Conservation (phyloP, 108 stramenopile genomes). For the Nannochloropsis gaditana region DNA sequence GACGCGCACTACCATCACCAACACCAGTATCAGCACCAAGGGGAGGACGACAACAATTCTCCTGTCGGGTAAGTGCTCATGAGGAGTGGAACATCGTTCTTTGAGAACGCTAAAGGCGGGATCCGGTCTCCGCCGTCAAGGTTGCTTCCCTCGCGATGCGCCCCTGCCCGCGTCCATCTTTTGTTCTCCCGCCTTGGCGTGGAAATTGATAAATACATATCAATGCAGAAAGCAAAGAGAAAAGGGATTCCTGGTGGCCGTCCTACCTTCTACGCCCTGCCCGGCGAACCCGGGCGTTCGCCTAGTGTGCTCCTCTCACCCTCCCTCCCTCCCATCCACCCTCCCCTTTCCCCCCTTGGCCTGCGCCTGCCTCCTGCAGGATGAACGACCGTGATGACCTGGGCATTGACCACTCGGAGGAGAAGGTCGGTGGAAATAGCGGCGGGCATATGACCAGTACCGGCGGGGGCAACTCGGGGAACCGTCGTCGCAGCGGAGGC, state of each 20-base stretch:
- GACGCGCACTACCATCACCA: background rate
- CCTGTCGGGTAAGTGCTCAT: background rate
- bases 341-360: background rate
- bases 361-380: background rate
- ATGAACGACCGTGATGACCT: background rate
- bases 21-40: background rate
- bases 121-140: too few species aligned
- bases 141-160: too few species aligned
- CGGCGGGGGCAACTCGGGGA: background rate
- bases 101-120: too few species aligned
- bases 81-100: too few species aligned
- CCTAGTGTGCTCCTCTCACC: background rate
- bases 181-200: too few species aligned
- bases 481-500: background rate
- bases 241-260: too few species aligned
- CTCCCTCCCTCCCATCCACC: background rate
- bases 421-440: background rate
- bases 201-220: too few species aligned
- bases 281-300: background rate
- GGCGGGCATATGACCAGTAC: background rate
- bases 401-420: background rate
- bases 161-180: too few species aligned
- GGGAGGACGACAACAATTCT: background rate
- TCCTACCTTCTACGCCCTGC: background rate
- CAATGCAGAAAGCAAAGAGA: background rate